phyloP scores from a whole-genome alignment of 2,329 filamentous ascomycete species.

The Ascocoryne sarcoides region DNA sequence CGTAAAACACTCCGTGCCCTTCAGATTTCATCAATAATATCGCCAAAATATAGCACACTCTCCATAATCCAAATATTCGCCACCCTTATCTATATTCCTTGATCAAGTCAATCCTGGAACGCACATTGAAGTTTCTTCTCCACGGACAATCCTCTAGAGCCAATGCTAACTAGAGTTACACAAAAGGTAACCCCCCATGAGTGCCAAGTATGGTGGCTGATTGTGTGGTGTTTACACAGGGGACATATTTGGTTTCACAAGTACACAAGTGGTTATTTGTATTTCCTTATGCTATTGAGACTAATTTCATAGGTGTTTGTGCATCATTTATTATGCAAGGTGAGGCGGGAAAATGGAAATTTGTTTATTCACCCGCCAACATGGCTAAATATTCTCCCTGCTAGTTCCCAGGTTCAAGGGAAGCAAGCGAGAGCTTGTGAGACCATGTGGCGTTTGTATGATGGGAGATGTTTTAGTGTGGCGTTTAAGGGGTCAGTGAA shows the following conservation, averaged over 20 bases:
- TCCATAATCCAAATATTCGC: background rate
- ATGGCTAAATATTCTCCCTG: too few species aligned
- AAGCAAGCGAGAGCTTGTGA: too few species aligned
- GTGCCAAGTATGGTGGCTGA: slow-evolving; percentile 5
- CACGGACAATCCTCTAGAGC: background rate
- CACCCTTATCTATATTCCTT: background rate
- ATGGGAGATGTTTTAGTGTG: too few species aligned
- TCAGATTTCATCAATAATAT: background rate
- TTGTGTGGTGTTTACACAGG: background rate
- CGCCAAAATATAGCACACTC: background rate
- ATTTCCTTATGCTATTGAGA: background rate
- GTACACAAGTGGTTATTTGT: too few species aligned
- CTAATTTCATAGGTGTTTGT: background rate
- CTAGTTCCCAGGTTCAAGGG: too few species aligned
- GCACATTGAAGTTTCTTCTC: background rate
- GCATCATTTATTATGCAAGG: background rate
- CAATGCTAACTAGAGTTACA: too few species aligned
- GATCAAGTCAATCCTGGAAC: background rate
- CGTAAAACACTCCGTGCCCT: slow-evolving; percentile 14
- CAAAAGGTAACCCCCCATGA: slow-evolving; percentile 6
- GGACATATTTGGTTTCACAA: background rate
- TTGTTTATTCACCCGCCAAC: too few species aligned
- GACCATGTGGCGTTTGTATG: too few species aligned
- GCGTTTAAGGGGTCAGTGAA: too few species aligned
- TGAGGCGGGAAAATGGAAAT: too few species aligned